phyloP scores from a whole-genome alignment of 768 basidiomycete genomes.

The Epithele typhae region DNA sequence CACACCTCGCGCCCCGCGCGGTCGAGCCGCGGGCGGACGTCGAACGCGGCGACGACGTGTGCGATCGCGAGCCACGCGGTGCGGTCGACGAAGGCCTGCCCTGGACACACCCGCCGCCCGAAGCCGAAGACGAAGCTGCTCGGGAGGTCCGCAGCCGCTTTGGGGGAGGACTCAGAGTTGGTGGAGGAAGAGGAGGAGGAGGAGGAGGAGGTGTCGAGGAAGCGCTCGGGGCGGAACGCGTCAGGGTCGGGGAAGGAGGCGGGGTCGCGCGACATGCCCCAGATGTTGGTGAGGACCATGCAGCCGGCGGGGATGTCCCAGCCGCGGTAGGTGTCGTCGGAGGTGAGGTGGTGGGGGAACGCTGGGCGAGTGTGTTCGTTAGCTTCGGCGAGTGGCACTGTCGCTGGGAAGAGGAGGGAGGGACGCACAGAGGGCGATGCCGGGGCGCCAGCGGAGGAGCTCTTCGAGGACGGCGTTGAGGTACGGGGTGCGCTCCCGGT shows the following conservation, averaged over 20 bases:
- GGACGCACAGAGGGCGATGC: background rate
- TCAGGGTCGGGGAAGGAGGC: constrained; percentile 37
- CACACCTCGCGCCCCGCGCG: constrained; percentile 36
- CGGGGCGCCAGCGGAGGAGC: constrained; percentile 22
- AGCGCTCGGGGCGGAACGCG: constrained; percentile 45
- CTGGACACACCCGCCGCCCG: constrained; percentile 44
- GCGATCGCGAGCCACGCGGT: constrained; percentile 43
- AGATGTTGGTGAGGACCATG: constrained; percentile 21
- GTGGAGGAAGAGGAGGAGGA: constrained; percentile 27
- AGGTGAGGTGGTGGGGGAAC: constrained; percentile 17
- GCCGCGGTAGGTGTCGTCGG: constrained; percentile 25
- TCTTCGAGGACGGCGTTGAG: constrained; percentile 35
- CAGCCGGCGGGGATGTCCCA: constrained; percentile 24
- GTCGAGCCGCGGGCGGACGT: constrained; percentile 39
- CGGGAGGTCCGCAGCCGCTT: constrained; percentile 1
- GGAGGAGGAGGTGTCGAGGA: constrained; percentile 14
- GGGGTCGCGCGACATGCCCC: constrained; percentile 23
- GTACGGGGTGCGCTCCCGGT: constrained; percentile 36
- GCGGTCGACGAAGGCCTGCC: constrained; percentile 45
- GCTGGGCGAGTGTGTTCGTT: too few species aligned
- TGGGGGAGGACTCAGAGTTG: background rate
- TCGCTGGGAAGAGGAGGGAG: too few species aligned
- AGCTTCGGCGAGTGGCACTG: background rate
- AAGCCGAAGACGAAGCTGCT: constrained; percentile 14
- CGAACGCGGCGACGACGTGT: constrained; percentile 40